Conservation (phyloP, 805 yeast species). For the Barnettozyma vustinii region DNA sequence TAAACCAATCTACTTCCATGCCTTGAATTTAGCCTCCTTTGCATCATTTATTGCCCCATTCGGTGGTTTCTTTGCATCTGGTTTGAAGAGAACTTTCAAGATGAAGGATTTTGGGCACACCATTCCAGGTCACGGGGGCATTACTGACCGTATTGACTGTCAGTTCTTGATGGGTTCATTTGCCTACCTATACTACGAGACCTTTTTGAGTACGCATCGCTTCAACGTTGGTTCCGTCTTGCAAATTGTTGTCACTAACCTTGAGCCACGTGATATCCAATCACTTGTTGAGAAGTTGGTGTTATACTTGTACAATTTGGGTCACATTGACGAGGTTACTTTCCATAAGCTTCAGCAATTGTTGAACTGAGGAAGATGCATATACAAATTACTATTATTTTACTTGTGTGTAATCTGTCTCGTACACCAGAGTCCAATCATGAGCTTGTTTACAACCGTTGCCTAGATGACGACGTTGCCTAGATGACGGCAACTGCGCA, state of each 20-base stretch:
- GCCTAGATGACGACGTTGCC: too few relatives aligned
- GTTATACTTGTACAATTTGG: conserved; percentile 32
- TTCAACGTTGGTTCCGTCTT: conserved; percentile 69
- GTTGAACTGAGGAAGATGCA: background rate
- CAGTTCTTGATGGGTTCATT: conserved; percentile 98
- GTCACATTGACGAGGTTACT: conserved; percentile 32
- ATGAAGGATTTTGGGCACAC: conserved; percentile 98
- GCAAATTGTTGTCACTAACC: conserved; percentile 68
- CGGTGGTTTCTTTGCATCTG: conserved; percentile 97
- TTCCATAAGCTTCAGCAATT: conserved; percentile 26
- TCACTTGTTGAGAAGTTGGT: conserved; percentile 52
- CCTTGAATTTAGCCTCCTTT: conserved; percentile 81
- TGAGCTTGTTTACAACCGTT: too few relatives aligned
- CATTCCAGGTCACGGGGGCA: conserved; percentile 98
- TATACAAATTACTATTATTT: background rate
- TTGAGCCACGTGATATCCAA: conserved; percentile 59
- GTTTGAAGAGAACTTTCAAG: conserved; percentile 93
- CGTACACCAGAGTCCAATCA: background rate
- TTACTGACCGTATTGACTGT: conserved; percentile 96
- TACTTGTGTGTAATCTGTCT: too few relatives aligned
- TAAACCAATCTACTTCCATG: conserved; percentile 89
- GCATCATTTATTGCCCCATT: conserved; percentile 97
- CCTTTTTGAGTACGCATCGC: conserved; percentile 74
- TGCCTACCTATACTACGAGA: conserved; percentile 85
- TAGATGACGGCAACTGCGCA: too few relatives aligned